Evolutionary conservation across 441 rosid genomes (phyloP).

Genomic region (Arabidopsis lyrata): DNA sequence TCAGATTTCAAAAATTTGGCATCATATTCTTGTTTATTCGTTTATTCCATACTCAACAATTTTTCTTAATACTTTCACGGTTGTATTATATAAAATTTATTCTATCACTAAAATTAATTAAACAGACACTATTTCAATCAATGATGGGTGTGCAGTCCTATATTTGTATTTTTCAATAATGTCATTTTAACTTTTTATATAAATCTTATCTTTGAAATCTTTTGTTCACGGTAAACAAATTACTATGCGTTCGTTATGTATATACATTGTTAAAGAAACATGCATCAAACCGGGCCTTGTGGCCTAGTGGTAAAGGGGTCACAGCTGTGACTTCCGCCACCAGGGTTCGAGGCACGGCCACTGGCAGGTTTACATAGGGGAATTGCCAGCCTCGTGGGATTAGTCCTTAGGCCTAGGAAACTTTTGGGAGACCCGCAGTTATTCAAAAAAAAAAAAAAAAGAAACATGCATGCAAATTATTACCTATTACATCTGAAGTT

Average conservation of each 20-base stretch:
- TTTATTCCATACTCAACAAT: no score
- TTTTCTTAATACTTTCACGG: background rate
- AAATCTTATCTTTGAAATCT: background rate
- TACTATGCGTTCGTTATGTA: background rate
- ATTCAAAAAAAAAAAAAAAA: no score
- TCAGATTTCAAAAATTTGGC: constrained; percentile 1
- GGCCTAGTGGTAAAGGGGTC: no score
- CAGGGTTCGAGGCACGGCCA: no score
- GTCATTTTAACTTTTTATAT: background rate
- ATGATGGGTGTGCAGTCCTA: background rate
- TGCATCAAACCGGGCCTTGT: no score
- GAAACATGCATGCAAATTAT: no score
- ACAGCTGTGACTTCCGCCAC: no score
- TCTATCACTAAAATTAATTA: background rate
- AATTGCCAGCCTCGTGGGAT: no score
- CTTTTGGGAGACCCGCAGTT: no score
- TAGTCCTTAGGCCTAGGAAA: no score
- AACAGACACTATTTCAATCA: background rate
- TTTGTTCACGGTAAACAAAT: background rate
- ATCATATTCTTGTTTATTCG: background rate
- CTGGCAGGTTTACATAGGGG: no score
- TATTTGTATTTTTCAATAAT: background rate
- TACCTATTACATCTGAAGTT: background rate
- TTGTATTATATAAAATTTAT: background rate
- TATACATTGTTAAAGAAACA: background rate